Evolutionary conservation across 1,139 yeast species (phyloP).

Genomic region (Yamadazyma spencermartinsiae): DNA sequence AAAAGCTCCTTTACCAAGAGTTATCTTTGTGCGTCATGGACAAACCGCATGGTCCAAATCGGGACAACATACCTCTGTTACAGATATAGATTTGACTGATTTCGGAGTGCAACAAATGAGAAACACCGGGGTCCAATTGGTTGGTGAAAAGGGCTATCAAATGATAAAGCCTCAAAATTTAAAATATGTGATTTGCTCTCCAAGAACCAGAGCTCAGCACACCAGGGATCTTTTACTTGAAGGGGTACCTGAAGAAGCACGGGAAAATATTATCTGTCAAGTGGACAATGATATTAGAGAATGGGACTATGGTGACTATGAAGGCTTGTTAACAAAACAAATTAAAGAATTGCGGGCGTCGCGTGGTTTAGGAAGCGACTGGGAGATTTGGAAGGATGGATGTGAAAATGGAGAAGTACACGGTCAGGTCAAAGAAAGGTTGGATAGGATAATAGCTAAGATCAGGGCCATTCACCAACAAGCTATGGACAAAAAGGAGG

Average conservation of each 20-base stretch:
- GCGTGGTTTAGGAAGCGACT: conserved; percentile 60
- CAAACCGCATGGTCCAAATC: conserved; percentile 96
- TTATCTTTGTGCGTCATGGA: conserved; percentile 80
- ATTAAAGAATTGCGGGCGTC: conserved; percentile 59
- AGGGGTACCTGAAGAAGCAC: conserved; percentile 47
- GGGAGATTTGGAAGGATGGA: conserved; percentile 92
- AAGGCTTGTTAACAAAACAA: conserved; percentile 71
- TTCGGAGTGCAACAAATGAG: conserved; percentile 77
- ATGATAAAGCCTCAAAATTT: conserved; percentile 65
- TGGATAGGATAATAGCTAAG: conserved; percentile 66
- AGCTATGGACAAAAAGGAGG: conserved; percentile 52
- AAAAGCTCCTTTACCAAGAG: conserved; percentile 60
- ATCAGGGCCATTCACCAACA: conserved; percentile 62
- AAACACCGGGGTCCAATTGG: conserved; percentile 69
- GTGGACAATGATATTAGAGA: conserved; percentile 77
- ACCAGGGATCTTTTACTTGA: conserved; percentile 64
- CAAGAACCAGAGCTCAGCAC: conserved; percentile 74
- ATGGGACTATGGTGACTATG: conserved; percentile 97
- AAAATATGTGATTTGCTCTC: conserved; percentile 71
- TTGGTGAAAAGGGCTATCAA: conserved; percentile 53
- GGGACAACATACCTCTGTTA: conserved; percentile 86
- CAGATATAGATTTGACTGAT: conserved; percentile 76
- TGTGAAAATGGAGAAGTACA: conserved; percentile 87
- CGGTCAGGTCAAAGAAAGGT: conserved; percentile 61
- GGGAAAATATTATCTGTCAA: conserved; percentile 41